Base-by-base conservation (phyloP, 345 rosid genomes). In the Salix exigua region DNA sequence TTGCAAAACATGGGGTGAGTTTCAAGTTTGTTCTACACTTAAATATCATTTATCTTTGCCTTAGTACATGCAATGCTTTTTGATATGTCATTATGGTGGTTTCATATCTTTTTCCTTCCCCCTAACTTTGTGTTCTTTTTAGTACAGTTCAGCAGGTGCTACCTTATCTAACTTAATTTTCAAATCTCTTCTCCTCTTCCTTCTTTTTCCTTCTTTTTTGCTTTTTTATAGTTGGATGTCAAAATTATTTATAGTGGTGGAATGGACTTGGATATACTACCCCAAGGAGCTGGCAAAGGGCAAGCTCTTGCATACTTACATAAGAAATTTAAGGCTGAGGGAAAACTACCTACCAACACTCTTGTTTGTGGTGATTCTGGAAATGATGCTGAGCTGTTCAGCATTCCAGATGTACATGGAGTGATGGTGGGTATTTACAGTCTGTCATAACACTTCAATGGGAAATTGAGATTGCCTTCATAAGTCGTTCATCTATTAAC, bases 321-420 rank as follows among this genome's bases (percentile, higher is more conserved):
- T 16, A 83, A 85, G 84, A 92, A 96, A 84, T 89, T 96, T 26
- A 90, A 87, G 82, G 65, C 80, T 69, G 94, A 87, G 79, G 89
- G 95, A 78, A 90, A 87, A 77, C 83, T 85, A 65, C 99, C 99
- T 60, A 55, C 30, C n/a, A 92, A 88, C 75, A 96, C 98, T 69
- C 97, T 96, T 85, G 98, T 81, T 58, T 94, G 99, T 81, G 99
- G 99, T 19, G 99, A 96, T 85, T 96, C 99, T 55, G 99, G 99
- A 75, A 96, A 96, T 78, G 99, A 96, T 82, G 98, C 99, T 17
- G 99, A 96, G 62, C 89, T 96, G 6, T 96, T 93, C 81, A 88
- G 94, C 87, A 91, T 96, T 78, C 97, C 97, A 0, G 94, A 90
- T 61, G 97, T 96, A 30, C 80, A 90, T 80, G 99, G 98, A 5